Conservation (phyloP, 1,284 basidiomycete genomes). For the Sporisorium sorghi region DNA sequence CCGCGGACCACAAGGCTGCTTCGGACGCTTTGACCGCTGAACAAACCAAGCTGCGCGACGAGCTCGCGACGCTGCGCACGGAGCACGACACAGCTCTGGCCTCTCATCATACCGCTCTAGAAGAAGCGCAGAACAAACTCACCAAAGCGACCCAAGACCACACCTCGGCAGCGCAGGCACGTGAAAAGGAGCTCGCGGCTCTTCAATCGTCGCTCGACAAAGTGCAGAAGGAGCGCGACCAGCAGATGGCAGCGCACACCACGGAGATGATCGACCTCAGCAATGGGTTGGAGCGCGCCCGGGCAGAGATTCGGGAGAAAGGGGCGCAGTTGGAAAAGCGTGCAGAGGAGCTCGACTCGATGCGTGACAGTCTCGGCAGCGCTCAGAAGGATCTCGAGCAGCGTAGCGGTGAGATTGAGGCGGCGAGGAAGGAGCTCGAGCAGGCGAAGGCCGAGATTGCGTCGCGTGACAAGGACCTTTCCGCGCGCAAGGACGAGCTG, state of each 20-base stretch:
- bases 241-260: constrained; percentile 37
- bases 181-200: constrained; percentile 17
- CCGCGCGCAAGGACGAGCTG: constrained; percentile 6
- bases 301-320: constrained; percentile 19
- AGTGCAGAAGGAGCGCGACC: constrained; percentile 27
- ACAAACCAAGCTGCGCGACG: constrained; percentile 4
- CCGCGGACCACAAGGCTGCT: constrained; percentile 13
- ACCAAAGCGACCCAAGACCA: constrained; percentile 11
- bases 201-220: constrained; percentile 30
- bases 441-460: constrained; percentile 4
- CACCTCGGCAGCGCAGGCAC: constrained; percentile 11
- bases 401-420: constrained; percentile 4
- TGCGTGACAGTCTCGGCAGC: neutral
- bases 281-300: constrained; percentile 21
- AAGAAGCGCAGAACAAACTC: constrained; percentile 11
- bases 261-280: constrained; percentile 43
- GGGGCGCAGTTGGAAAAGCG: constrained; percentile 18
- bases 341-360: constrained; percentile 7
- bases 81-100: constrained; percentile 17
- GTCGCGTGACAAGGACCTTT: constrained; percentile 3
- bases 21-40: constrained; percentile 19
- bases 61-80: constrained; percentile 26
- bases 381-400: constrained; percentile 22
- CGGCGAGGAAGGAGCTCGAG: constrained; percentile 15
- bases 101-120: constrained; percentile 17